phyloP scores from a whole-genome alignment of 1,284 basidiomycete genomes.

The Ustilago crameri region DNA sequence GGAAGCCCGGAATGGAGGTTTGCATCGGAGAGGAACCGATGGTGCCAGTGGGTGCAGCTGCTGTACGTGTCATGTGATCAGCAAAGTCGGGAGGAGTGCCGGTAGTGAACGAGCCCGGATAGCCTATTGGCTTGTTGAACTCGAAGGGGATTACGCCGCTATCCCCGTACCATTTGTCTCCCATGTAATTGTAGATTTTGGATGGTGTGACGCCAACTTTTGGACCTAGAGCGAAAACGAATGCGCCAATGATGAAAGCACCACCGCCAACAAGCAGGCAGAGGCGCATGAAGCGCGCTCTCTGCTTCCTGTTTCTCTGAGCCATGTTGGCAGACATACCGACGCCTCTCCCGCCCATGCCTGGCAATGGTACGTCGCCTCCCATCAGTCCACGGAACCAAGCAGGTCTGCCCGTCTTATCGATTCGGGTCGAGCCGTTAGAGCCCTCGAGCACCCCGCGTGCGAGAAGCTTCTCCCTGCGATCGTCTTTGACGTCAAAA shows the following conservation, averaged over 20 bases:
- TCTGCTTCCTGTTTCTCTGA: constrained; percentile 24
- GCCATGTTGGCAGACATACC: constrained; percentile 41
- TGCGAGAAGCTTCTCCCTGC: constrained; percentile 30
- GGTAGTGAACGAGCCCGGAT: constrained; percentile 59
- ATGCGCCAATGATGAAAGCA: constrained; percentile 42
- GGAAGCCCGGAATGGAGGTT: constrained; percentile 55
- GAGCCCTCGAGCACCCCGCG: constrained; percentile 44
- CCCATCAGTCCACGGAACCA: constrained; percentile 50
- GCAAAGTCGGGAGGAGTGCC: constrained; percentile 58
- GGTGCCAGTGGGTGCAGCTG: constrained; percentile 32
- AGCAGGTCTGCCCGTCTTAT: constrained; percentile 59
- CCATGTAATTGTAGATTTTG: constrained; percentile 41
- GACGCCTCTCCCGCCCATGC: constrained; percentile 23
- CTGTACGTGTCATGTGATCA: constrained; percentile 57
- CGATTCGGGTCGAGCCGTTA: constrained; percentile 36
- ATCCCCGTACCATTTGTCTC: constrained; percentile 52
- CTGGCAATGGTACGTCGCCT: constrained; percentile 34
- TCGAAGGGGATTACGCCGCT: constrained; percentile 35
- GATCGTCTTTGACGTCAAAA: constrained; percentile 22
- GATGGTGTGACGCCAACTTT: constrained; percentile 27
- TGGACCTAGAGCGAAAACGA: constrained; percentile 57
- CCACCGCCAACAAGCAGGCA: constrained; percentile 22
- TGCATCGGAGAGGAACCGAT: constrained; percentile 59
- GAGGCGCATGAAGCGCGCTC: constrained; percentile 30
- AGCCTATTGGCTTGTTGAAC: constrained; percentile 60